Evolutionary conservation across 441 rosid genomes (phyloP), one percentile per base, ranked within the genome.

Genomic region (Adansonia rubrostipa): DNA sequence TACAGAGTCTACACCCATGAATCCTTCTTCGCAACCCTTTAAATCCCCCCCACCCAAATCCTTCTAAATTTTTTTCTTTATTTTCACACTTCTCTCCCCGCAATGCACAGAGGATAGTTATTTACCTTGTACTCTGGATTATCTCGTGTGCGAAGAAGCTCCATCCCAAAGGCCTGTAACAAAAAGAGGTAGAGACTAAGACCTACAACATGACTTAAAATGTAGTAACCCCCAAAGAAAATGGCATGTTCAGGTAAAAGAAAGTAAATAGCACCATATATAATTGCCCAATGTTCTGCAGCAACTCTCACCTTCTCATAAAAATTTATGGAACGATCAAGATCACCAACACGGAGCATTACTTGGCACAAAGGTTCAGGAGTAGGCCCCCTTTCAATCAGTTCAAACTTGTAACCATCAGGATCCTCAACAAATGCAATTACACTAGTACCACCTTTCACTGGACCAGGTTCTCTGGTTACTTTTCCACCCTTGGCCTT

Each of bases 401-500:
- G 90, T 76, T 87, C 87, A 84, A 87, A 87, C 57, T 77, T 86
- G 72, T 83, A 88, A 78, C 87, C 88, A 80, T 86, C 86, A 17
- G 89, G 85, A 80, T 84, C 88, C 82, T 88, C 87, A 79, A 84
- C 63, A 79, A 85, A 84, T 71, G 85, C 88, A 54, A 79, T 84
- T 51, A 86, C 70, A 28, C 82, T 78, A 28, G 28, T 80, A 63
- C 87, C 85, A 66, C 88, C 88, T 81, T 85, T 86, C 73, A 85
- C 90, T 36, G 86, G 87, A 74, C 88, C 90, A 76, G 90, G 84
- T 81, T 87, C 90, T 24, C 81, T 81, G 64, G 85, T 84, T 67
- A 88, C 87, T 80, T 79, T 84, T 66, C 87, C 86, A 51, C 93
- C 92, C 84, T 90, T 90, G 61, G 92, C 93, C 85, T 88, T 90